A percentile compares a stretch with the other conserved stretches of the same genome.
Conservation (phyloP, 768 basidiomycete species). For the Tulasnella sp. region DNA sequence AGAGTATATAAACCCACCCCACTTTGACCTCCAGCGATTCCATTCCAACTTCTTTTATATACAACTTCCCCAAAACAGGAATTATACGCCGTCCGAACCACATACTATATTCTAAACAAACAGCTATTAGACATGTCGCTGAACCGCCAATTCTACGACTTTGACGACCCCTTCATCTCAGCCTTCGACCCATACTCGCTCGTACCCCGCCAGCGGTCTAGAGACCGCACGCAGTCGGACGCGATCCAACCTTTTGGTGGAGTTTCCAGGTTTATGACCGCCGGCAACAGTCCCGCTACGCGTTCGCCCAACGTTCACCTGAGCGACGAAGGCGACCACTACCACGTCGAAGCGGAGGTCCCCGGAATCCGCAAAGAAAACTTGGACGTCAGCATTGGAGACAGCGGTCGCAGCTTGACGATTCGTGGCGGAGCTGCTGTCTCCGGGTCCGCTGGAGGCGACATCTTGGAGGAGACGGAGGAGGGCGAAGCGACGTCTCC, state of each 20-base stretch:
- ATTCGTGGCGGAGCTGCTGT: slow-evolving; percentile 25
- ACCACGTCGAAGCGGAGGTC: slow-evolving; percentile 33
- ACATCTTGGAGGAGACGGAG: not conserved
- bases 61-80: too few species aligned
- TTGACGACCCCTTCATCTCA: slow-evolving; percentile 10
- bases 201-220: not conserved
- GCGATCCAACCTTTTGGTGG: not conserved
- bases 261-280: too few species aligned
- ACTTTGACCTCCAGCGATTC: too few species aligned
- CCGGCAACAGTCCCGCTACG: not conserved
- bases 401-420: slow-evolving; percentile 31
- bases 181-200: slow-evolving; percentile 7
- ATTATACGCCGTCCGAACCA: too few species aligned
- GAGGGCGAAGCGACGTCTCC: not conserved
- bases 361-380: slow-evolving; percentile 35
- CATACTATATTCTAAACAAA: not conserved
- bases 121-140: not conserved
- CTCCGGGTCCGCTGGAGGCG: not conserved
- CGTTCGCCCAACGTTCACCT: slow-evolving; percentile 25
- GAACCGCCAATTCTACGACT: slow-evolving; percentile 9
- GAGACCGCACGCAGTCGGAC: not conserved
- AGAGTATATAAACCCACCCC: too few species aligned
- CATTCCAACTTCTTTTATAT: too few species aligned
- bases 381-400: slow-evolving; percentile 32
- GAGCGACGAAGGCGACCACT: slow-evolving; percentile 15